A percentile compares a stretch with the other conserved stretches of the same genome.
phyloP scores from a whole-genome alignment of 2,329 filamentous ascomycete species.

The Penicillium sp. region DNA sequence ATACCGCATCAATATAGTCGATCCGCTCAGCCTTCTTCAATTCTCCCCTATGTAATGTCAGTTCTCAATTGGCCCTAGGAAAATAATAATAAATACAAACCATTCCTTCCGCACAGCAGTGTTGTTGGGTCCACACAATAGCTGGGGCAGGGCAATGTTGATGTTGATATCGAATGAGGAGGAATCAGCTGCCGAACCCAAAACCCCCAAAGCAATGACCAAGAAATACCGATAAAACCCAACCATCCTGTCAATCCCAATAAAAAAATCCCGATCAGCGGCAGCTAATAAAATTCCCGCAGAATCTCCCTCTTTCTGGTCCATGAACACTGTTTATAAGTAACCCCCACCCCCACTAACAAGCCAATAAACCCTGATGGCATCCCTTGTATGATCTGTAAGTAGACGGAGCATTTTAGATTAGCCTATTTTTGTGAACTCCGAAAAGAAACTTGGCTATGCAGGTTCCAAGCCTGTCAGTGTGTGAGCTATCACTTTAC shows the following conservation, averaged over 20 bases:
- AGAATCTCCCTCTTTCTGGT: neutral
- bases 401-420: neutral
- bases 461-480: neutral
- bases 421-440: neutral
- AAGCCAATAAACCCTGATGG: neutral
- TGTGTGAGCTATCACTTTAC: constrained; percentile 9
- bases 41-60: constrained; percentile 18
- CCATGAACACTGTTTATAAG: constrained; percentile 1
- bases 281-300: neutral
- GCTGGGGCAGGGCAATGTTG: neutral
- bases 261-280: neutral
- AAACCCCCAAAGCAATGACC: neutral
- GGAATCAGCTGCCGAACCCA: neutral
- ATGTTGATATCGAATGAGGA: neutral
- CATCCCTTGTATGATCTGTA: constrained; percentile 10
- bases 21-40: constrained; percentile 19
- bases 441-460: neutral
- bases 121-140: neutral
- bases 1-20: constrained; percentile 27
- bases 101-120: constrained; percentile 17
- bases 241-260: constrained; percentile 3
- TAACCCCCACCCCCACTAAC: too few relatives aligned
- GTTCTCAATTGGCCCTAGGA: neutral
- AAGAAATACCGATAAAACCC: constrained; percentile 4
- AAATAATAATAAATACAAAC: constrained; percentile 4